These are phyloP conservation scores for Paspalum notatum DNA, from an alignment of 176 grass and related monocot species.

Conservation along the genomic window DNA sequence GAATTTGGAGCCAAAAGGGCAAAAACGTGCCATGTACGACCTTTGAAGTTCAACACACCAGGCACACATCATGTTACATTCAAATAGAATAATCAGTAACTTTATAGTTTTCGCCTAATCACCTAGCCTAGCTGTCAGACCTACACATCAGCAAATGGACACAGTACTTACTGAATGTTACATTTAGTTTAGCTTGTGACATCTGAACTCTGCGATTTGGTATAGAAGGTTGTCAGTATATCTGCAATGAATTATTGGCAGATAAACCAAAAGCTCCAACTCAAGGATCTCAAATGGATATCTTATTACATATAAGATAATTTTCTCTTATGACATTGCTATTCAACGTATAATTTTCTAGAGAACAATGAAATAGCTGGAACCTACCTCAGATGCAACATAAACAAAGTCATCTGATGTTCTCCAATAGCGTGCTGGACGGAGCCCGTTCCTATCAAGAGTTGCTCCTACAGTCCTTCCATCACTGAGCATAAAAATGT, in stretches of 20 bases:
- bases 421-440: conserved; percentile 99
- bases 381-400: conserved; percentile 97
- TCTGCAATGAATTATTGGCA: conserved; percentile 57
- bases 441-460: conserved; percentile 99
- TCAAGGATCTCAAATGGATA: conserved; percentile 39
- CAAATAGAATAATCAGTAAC: conserved; percentile 37
- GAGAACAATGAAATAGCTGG: conserved; percentile 41
- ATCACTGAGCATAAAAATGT: conserved; percentile 74
- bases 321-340: conserved; percentile 28
- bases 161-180: conserved; percentile 63
- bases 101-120: conserved; percentile 40
- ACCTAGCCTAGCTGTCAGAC: conserved; percentile 34
- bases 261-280: conserved; percentile 62
- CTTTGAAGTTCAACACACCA: conserved; percentile 18
- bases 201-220: conserved; percentile 61
- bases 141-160: conserved; percentile 53
- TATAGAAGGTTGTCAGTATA: conserved; percentile 61
- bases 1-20: conserved; percentile 22
- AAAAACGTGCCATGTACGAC: conserved; percentile 8
- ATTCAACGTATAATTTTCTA: conserved; percentile 28
- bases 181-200: conserved; percentile 57
- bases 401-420: conserved; percentile 97
- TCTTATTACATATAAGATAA: conserved; percentile 31
- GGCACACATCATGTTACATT: conserved; percentile 32
- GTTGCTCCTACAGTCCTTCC: conserved; percentile 93